A percentile compares a stretch with the other conserved stretches of the same genome.
Evolutionary conservation across 495 filamentous ascomycete genomes (phyloP).

Genomic region (Hypoxylon perforatum): DNA sequence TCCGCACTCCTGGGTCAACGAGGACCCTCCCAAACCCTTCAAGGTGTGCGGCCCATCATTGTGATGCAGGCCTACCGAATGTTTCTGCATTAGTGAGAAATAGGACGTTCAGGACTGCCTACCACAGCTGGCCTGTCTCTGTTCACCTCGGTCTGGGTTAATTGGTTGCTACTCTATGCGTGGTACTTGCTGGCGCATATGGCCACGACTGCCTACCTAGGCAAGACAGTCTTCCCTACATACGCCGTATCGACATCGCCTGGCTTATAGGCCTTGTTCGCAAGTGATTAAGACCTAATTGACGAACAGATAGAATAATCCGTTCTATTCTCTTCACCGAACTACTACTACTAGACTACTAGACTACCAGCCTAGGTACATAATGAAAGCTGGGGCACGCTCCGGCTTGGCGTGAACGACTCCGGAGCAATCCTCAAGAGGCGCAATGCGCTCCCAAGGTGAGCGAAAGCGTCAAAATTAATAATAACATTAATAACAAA

Average conservation of each 20-base stretch:
- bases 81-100: background rate
- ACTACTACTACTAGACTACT: too few species aligned
- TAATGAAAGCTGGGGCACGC: background rate
- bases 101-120: background rate
- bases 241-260: too few species aligned
- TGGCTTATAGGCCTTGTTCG: background rate
- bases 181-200: too few species aligned
- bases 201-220: background rate
- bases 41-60: background rate
- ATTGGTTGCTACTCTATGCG: too few species aligned
- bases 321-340: slow-evolving; percentile 14
- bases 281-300: too few species aligned
- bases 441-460: slow-evolving; percentile 28
- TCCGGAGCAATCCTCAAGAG: slow-evolving; percentile 25
- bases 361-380: too few species aligned
- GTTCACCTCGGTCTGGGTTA: too few species aligned
- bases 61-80: too few species aligned
- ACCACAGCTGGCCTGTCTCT: too few species aligned
- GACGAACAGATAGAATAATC: too few species aligned
- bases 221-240: background rate
- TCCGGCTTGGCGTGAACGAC: slow-evolving; percentile 12
- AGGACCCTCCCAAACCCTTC: background rate
- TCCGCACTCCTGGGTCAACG: slow-evolving; percentile 37
- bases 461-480: background rate
- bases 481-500: too few species aligned